Percentiles rank a stretch among this genome's conserved stretches.
These are phyloP conservation scores for Mollisiaceae sp. DNA, from an alignment of 2,329 filamentous ascomycete species.

Conservation along the genomic window DNA sequence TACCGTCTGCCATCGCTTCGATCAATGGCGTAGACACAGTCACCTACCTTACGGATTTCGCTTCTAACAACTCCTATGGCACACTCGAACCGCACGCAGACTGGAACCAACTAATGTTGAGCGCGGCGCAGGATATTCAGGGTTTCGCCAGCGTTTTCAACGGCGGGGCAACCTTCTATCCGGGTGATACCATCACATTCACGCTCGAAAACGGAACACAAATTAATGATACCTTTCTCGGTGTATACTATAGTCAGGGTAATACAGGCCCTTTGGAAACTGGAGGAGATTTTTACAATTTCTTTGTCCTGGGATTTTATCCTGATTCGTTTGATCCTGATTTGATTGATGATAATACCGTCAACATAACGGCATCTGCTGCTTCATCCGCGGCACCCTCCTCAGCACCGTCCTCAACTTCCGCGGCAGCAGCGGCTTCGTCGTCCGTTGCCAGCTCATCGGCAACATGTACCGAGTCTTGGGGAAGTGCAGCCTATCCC, in stretches of 20 bases:
- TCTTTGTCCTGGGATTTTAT: slow-evolving; percentile 35
- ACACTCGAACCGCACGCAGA: slow-evolving; percentile 46
- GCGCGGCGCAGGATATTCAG: slow-evolving; percentile 35
- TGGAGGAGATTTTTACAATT: slow-evolving; percentile 37
- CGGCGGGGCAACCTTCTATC: slow-evolving; percentile 45
- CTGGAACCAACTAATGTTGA: slow-evolving; percentile 43
- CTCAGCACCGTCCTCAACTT: neutral
- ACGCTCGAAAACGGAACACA: slow-evolving; percentile 44
- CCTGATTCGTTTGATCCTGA: slow-evolving; percentile 24
- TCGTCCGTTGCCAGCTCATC: neutral
- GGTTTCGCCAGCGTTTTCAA: slow-evolving; percentile 43
- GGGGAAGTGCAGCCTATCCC: slow-evolving; percentile 1
- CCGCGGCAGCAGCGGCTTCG: neutral
- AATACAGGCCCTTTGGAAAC: slow-evolving; percentile 37
- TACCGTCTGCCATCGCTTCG: slow-evolving; percentile 52
- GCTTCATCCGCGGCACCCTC: neutral
- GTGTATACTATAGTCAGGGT: slow-evolving; percentile 36
- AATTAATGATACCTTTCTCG: slow-evolving; percentile 37
- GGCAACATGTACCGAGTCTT: neutral
- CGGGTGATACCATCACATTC: slow-evolving; percentile 44
- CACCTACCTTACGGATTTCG: slow-evolving; percentile 51
- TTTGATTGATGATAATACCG: neutral
- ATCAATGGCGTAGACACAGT: slow-evolving; percentile 60
- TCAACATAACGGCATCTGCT: neutral
- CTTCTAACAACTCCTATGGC: slow-evolving; percentile 41